phyloP scores from a whole-genome alignment of 768 basidiomycete genomes.

The Amanita muscaria region DNA sequence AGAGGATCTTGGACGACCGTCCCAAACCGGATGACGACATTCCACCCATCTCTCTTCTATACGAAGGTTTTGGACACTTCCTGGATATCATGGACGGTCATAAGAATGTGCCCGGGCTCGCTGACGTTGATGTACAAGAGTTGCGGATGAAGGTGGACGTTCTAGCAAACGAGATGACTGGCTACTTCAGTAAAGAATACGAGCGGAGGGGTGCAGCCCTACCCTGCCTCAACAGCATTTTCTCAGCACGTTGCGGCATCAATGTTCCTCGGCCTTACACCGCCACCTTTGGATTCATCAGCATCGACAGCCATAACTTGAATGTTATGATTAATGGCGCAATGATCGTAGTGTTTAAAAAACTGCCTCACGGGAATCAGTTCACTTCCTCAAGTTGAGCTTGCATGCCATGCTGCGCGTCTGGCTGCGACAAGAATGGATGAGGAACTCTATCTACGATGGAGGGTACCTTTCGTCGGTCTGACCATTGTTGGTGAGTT shows the following conservation, averaged over 20 bases:
- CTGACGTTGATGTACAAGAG: slow-evolving; percentile 3
- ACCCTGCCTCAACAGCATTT: slow-evolving; percentile 8
- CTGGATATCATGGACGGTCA: slow-evolving; percentile 15
- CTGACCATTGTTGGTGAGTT: slow-evolving; percentile 12
- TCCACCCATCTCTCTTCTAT: slow-evolving; percentile 15
- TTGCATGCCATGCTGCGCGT: slow-evolving; percentile 6
- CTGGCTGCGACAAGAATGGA: slow-evolving; percentile 1
- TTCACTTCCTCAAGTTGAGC: slow-evolving; percentile 8
- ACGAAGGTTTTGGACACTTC: slow-evolving; percentile 17
- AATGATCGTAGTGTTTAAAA: slow-evolving; percentile 5
- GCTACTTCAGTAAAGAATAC: slow-evolving; percentile 6
- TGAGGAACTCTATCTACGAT: slow-evolving; percentile 6
- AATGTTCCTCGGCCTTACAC: neutral
- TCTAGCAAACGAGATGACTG: slow-evolving; percentile 11
- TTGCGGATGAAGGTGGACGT: slow-evolving; percentile 9
- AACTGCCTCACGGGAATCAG: slow-evolving; percentile 1
- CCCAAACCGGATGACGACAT: slow-evolving; percentile 1
- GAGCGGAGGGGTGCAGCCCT: slow-evolving; percentile 6
- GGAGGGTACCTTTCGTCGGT: slow-evolving; percentile 14
- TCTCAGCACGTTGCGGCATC: slow-evolving; percentile 1
- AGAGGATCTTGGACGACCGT: slow-evolving; percentile 3
- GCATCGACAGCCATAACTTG: slow-evolving; percentile 7
- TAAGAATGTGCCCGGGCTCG: slow-evolving; percentile 6
- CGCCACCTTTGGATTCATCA: slow-evolving; percentile 3
- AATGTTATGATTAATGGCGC: neutral